Percentiles rank a stretch among this genome's conserved stretches.
Evolutionary conservation across 2,329 filamentous ascomycete species (phyloP).

Genomic region (Phialophora tarda): DNA sequence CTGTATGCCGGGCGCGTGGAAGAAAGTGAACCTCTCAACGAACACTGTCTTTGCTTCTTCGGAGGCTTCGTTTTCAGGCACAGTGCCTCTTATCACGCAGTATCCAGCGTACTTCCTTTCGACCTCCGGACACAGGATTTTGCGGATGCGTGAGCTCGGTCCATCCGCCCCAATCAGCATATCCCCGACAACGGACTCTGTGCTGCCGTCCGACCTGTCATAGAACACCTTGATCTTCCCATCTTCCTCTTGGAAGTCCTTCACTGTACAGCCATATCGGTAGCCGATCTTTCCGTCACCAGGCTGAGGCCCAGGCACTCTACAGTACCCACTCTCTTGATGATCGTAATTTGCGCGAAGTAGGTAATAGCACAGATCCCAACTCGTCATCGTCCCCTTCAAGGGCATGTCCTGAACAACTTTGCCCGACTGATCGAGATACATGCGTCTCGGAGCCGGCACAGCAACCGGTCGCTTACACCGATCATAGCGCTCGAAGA

Average conservation of each 20-base stretch:
- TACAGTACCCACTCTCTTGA: constrained; percentile 30
- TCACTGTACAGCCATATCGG: constrained; percentile 33
- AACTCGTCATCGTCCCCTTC: constrained; percentile 38
- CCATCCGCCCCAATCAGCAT: constrained; percentile 39
- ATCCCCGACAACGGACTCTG: constrained; percentile 29
- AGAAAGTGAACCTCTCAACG: constrained; percentile 33
- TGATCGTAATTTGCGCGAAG: constrained; percentile 40
- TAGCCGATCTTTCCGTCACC: constrained; percentile 33
- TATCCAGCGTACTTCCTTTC: constrained; percentile 45
- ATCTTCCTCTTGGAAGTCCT: constrained; percentile 27
- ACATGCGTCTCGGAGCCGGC: constrained; percentile 32
- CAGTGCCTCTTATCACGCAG: constrained; percentile 52
- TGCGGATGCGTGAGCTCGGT: constrained; percentile 36
- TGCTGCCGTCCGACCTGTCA: constrained; percentile 23
- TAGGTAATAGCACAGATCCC: constrained; percentile 38
- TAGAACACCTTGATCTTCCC: constrained; percentile 35
- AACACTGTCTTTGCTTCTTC: constrained; percentile 41
- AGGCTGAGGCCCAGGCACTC: constrained; percentile 27
- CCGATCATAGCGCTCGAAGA: constrained; percentile 36
- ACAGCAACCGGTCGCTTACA: constrained; percentile 35
- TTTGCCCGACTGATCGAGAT: constrained; percentile 28
- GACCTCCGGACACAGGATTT: constrained; percentile 32
- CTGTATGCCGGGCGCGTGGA: constrained; percentile 29
- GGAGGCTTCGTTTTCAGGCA: constrained; percentile 49
- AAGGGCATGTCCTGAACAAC: constrained; percentile 31